Evolutionary conservation across 2,329 filamentous ascomycete species (phyloP), one percentile per base, ranked within the genome.

Genomic region (Colletotrichum agaves): DNA sequence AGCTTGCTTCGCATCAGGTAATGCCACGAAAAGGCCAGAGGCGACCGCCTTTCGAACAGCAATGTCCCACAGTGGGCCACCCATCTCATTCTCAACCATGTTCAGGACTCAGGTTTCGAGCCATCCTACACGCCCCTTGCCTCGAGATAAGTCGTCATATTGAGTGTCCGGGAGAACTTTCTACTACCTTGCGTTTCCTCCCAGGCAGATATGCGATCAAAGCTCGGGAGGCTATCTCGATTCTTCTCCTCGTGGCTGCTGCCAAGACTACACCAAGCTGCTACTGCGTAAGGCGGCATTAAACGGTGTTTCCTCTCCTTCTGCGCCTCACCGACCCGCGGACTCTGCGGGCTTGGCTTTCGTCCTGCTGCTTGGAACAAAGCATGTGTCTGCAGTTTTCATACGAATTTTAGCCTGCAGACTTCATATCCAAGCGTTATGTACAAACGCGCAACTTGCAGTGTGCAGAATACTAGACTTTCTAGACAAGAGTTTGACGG

Each of bases 251-350:
- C 13, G 11, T 23, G 27, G 23, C 41, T 17, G 44, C 35, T 58
- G 60, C 64, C 64, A 61, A 61, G 47, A 53, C 21, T 31, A 7
- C 10, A 37, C 62, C 59, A 67, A 47, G 60, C 44, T 47, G 46
- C 64, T 63, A 63, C 64, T 67, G 64, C 46, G 52, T 66, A 63
- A 50, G 59, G 63, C 43, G 59, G 59, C 19, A 49, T 56, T 52
- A 19, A 19, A 44, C 41, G 43, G 49, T 23, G 64, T 57, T 63
- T 67, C 44, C 53, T 15, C 46, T 17, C 23, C 31, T 53, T 41
- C 64, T 64, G 46, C 64, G 64, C 64, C 64, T 67, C 64, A 33
- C 53, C 52, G 52, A 33, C 60, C 47, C 53, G 43, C 61, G 47
- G 61, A 55, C 53, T 11, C 46, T 64, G 53, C 43, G 64, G 64